Conservation (phyloP, 768 basidiomycete species). For the Termitomyces sp. region DNA sequence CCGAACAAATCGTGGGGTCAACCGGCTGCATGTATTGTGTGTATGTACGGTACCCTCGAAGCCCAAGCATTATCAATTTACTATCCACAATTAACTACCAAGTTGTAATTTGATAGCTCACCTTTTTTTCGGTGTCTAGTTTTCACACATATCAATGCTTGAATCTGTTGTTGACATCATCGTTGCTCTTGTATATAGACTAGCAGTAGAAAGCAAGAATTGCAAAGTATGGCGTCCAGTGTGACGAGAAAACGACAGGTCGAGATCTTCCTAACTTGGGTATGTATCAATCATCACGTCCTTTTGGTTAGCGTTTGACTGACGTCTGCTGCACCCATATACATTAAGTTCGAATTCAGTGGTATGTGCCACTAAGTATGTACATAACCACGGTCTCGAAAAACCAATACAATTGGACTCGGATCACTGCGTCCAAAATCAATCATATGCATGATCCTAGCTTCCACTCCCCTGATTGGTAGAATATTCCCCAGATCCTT, state of each 20-base stretch:
- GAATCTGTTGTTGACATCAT: not conserved
- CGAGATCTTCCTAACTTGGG: not conserved
- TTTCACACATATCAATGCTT: not conserved
- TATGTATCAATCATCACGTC: not conserved
- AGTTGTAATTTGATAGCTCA: not conserved
- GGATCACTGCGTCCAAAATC: not conserved
- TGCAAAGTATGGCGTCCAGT: not conserved
- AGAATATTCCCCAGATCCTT: not conserved
- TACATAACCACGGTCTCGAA: not conserved
- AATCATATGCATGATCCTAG: not conserved
- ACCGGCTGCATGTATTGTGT: not conserved
- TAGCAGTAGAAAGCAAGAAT: not conserved
- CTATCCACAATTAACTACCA: not conserved
- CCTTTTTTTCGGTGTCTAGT: not conserved
- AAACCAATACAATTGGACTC: not conserved
- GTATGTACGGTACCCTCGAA: not conserved
- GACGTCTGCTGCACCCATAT: not conserved
- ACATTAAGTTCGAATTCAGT: too few relatives aligned
- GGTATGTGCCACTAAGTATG: too few relatives aligned
- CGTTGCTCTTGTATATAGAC: not conserved
- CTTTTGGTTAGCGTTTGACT: not conserved
- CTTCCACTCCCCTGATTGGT: not conserved
- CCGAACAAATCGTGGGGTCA: not conserved
- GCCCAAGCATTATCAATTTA: not conserved
- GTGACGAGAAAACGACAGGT: not conserved